Base-by-base conservation (phyloP, 805 yeast species). In the Ogataea paraovalis region DNA sequence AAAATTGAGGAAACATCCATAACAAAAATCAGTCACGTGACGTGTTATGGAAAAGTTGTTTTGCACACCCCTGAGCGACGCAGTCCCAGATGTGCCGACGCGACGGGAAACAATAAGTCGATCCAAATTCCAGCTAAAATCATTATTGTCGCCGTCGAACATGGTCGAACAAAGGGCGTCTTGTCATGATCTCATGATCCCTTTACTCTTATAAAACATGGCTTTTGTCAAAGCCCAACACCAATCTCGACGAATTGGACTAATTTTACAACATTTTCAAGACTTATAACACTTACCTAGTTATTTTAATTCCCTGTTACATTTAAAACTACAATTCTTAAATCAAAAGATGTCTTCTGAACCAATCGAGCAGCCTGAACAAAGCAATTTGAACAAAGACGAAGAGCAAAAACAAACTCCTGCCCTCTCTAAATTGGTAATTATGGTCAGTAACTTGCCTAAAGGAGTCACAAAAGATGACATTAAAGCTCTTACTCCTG, bases 391-490 rank as follows among this genome's bases (percentile, higher is more conserved):
- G 6, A 30, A 30, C 34, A 30, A 30, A 30, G 34, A 30, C 13
- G 16, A 30, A 7, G 34, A 30, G 16, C 34, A 30, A 30, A 30
- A 39, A 16, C 54, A 45, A 46, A 52, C 47, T 23, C 54, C 46
- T 39, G 54, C 53, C 22, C 47, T 66, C 48, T 68, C 74, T 51
- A 77, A 73, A 48, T 75, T 72, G 42, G 73, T 72, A 42, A 67
- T 75, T 20, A 72, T 70, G 49, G 70, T 77, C 39, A 73, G 74
- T 41, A 76, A 76, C 56, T 62, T 78, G 46, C 70, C 70, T 34
- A 75, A 66, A 58, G 61, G 62, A 33, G 68, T 73, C 19, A 66
- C 74, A 14, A 78, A 74, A 53, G 74, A 69, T 4, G 78, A 76
- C 45, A 65, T 78, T 41, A 65, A 64, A 45, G 66, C 60, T 13